These are phyloP conservation scores for Eucalyptus pauciflora DNA, from an alignment of 345 rosid species.

Conservation along the genomic window DNA sequence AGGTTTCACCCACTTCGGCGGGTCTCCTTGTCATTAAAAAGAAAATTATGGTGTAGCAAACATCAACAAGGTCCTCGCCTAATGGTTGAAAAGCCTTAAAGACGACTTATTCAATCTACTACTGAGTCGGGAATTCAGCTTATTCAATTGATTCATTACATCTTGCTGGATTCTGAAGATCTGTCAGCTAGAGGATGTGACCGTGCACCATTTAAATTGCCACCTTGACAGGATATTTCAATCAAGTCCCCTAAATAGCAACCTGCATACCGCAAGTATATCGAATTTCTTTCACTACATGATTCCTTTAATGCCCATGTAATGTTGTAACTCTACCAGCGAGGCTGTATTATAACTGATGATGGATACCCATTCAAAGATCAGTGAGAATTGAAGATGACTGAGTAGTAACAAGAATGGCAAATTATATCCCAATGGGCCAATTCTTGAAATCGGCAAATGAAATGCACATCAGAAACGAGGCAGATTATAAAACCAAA, in stretches of 20 bases:
- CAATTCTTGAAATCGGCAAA: background rate
- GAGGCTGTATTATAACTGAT: background rate
- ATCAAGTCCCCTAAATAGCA: background rate
- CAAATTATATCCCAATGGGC: background rate
- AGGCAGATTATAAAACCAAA: background rate
- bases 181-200: background rate
- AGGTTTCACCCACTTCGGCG: background rate
- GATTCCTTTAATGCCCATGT: background rate
- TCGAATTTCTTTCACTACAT: background rate
- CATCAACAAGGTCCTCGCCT: background rate
- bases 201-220: background rate
- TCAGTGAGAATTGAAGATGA: background rate
- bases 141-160: background rate
- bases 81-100: background rate
- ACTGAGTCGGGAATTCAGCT: background rate
- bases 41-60: background rate
- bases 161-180: background rate
- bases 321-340: background rate
- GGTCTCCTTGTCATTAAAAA: background rate
- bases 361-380: background rate
- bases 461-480: background rate
- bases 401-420: background rate
- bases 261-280: background rate
- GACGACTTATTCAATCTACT: background rate
- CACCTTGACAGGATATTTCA: background rate